phyloP scores from a whole-genome alignment of 1,284 basidiomycete species.

The Ceratobasidium theobromae region DNA sequence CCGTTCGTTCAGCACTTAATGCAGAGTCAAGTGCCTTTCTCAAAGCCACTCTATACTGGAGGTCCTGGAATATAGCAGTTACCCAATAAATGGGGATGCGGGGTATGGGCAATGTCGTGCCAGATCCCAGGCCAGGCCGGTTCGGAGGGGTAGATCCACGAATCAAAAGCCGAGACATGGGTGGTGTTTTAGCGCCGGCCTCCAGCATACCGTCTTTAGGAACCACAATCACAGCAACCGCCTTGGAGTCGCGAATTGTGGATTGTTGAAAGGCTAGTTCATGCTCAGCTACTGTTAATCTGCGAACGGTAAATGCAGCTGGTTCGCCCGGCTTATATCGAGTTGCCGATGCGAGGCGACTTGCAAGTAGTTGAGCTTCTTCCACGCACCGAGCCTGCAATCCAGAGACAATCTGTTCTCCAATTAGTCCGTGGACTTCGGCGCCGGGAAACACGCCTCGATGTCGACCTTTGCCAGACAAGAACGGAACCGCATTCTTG shows the following conservation, averaged over 20 bases:
- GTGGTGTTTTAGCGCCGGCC: background rate
- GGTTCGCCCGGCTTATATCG: background rate
- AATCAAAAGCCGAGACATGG: background rate
- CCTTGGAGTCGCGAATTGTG: background rate
- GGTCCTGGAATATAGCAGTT: background rate
- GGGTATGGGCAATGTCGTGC: background rate
- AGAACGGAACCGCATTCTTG: conserved; percentile 7
- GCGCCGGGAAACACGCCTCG: conserved; percentile 10
- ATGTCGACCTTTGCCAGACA: conserved; percentile 19
- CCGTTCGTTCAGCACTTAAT: conserved; percentile 17
- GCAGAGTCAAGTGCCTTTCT: conserved; percentile 10
- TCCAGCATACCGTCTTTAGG: background rate
- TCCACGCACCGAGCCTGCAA: conserved; percentile 19
- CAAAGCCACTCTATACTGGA: background rate
- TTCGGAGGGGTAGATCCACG: background rate
- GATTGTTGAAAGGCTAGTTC: background rate
- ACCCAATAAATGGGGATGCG: conserved; percentile 7
- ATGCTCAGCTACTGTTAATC: conserved; percentile 9
- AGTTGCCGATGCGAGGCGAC: background rate
- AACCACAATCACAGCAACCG: conserved; percentile 1
- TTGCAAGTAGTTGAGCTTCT: conserved; percentile 21
- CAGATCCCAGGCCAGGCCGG: no score
- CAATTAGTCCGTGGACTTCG: conserved; percentile 5
- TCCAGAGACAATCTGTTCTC: conserved; percentile 13
- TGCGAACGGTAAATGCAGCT: conserved; percentile 11